Evolutionary conservation across 768 basidiomycete genomes (phyloP), one percentile per base, ranked within the genome.

Genomic region (Naganishia onofrii): DNA sequence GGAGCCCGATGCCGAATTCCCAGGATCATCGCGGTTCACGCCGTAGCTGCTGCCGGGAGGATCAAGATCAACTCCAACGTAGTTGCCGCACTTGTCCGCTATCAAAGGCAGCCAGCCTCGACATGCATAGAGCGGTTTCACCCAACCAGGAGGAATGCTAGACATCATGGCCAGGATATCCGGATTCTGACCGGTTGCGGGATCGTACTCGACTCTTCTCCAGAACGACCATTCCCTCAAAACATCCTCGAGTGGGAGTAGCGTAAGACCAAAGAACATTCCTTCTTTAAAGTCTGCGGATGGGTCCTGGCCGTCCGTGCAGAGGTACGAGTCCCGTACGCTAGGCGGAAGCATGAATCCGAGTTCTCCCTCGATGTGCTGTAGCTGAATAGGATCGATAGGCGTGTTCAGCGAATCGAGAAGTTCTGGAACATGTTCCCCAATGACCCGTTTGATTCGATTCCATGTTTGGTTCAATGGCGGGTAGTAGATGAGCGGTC

Each of bases 61-160:
- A 81, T 90, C 92, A 70, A 99, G 85, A 80, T 99, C 96, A 56
- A 99, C 85, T 68, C 96, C 96, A 70, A 98, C 86, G 79, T 99
- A 99, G 82, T 99, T 99, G 36, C 96, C 96, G 34, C 87, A 88
- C 74, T 92, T 91, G 82, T 99, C 96, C 46, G 89, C 88, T 69
- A 96, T 86, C 72, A 99, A 88, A 36, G 96, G 96, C 75, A 99
- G 87, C 96, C 96, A 99, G 9, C 96, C 95, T 66, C 91, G 86
- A 77, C 90, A 90, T 21, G 94, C 94, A 82, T 99, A 99, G 69
- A 89, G 89, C 73, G 84, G 86, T 77, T 90, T 87, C 75, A 98
- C 87, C 91, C 92, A 98, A 6, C 87, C 86, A 1, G 90, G 87
- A 0, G 96, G 96, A 72, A 96, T 88, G 15, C 91, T 91, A 66